phyloP scores from a whole-genome alignment of 2,329 filamentous ascomycete genomes.

The Claviceps humidiphila region DNA sequence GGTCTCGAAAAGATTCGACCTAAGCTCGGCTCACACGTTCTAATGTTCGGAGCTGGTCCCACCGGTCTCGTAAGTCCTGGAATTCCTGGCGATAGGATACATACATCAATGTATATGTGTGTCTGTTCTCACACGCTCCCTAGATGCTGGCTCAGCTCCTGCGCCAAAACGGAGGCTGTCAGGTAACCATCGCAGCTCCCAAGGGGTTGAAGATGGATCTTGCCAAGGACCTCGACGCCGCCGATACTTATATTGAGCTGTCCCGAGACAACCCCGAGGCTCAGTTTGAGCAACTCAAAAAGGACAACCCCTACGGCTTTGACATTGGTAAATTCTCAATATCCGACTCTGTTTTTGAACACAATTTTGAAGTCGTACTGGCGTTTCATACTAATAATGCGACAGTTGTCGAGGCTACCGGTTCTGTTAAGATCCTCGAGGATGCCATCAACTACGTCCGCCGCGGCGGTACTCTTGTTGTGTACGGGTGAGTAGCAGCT shows the following conservation, averaged over 20 bases:
- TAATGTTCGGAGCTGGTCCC: constrained; percentile 54
- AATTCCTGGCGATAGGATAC: background rate
- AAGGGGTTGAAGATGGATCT: constrained; percentile 58
- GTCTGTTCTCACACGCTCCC: constrained; percentile 1
- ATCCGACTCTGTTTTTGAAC: too few species aligned
- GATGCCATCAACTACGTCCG: constrained; percentile 59
- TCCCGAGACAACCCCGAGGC: constrained; percentile 39
- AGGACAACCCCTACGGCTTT: constrained; percentile 57
- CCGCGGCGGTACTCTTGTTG: constrained; percentile 56
- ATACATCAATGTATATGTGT: background rate
- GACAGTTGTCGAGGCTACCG: constrained; percentile 53
- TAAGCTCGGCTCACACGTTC: constrained; percentile 49
- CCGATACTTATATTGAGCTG: constrained; percentile 40
- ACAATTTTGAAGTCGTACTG: too few species aligned
- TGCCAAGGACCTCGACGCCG: constrained; percentile 42
- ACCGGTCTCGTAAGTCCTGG: constrained; percentile 41
- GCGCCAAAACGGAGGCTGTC: constrained; percentile 52
- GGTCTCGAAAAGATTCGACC: constrained; percentile 56
- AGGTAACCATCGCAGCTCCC: constrained; percentile 57
- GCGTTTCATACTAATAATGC: constrained; percentile 8
- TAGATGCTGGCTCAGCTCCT: constrained; percentile 49
- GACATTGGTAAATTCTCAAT: constrained; percentile 38
- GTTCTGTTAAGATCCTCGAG: constrained; percentile 55
- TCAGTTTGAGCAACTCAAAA: constrained; percentile 49
- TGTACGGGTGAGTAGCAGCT: constrained; percentile 36